Conservation (phyloP, 1,284 basidiomycete genomes). For the Melampsora abietis-canadensis region DNA sequence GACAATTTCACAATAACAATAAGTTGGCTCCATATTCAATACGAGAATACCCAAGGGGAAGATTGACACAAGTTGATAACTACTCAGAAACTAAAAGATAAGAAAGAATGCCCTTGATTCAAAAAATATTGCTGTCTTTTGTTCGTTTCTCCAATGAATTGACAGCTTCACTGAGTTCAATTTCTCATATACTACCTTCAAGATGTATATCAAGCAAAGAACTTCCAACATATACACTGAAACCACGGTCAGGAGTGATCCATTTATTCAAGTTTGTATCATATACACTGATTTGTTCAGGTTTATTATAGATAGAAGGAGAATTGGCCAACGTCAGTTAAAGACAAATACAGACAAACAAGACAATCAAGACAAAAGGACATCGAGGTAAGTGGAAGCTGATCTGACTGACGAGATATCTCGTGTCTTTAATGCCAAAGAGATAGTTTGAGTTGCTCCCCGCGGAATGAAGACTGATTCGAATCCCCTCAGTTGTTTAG, state of each 20-base stretch:
- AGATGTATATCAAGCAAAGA: conserved; percentile 6
- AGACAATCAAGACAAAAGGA: background rate
- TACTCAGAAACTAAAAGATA: too few relatives aligned
- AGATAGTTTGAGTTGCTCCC: conserved; percentile 46
- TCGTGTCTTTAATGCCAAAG: conserved; percentile 18
- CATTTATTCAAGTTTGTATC: background rate
- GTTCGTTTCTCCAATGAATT: background rate
- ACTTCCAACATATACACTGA: background rate
- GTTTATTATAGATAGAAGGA: background rate
- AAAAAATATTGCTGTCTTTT: too few relatives aligned
- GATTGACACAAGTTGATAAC: too few relatives aligned
- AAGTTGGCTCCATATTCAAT: too few relatives aligned
- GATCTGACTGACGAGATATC: background rate
- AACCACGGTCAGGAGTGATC: background rate
- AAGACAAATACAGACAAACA: background rate
- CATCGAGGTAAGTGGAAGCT: background rate
- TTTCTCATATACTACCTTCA: background rate
- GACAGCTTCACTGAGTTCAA: background rate
- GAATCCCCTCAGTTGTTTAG: conserved; percentile 49
- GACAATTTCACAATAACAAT: too few relatives aligned
- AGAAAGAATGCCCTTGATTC: too few relatives aligned
- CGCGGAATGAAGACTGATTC: conserved; percentile 46
- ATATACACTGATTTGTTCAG: background rate
- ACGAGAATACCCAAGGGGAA: too few relatives aligned
- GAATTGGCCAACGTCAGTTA: background rate